Base-by-base conservation (phyloP, 108 stramenopile species). In the Discostella stelligeroides region DNA sequence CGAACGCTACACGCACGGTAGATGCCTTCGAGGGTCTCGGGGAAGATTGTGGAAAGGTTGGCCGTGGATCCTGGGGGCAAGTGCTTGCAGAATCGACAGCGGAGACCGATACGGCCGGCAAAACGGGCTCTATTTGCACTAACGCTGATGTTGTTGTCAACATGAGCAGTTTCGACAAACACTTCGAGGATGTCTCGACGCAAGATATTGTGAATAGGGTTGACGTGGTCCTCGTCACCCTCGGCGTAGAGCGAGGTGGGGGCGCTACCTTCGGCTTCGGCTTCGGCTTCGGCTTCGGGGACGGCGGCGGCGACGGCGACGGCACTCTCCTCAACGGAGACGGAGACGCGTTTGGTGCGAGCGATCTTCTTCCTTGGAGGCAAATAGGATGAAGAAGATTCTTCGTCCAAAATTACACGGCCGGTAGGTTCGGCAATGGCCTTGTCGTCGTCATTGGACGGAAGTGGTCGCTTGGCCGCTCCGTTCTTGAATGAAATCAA, bases 61-160 rank as follows among this genome's bases (percentile, higher is more conserved):
- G 73, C 73, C 1, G 57, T 50, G 23, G 11, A 7, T 13, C 61
- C 61, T 1, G 51, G 38, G 1, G 53, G 50, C 24, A 63, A 17
- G 24, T 66, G 57, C 49, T 74, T 74, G 58, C 73, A 74, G 50
- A 51, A 53, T 1, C 65, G 57, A 53, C 73, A 74, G 24, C 73
- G 73, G 20, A 74, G 62, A 47, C 54, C 73, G 18, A 74, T 39
- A 9, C 48, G 25, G 13, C 73, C 73, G 8, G 73, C 73, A 57
- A 60, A 66, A 28, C 66, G 73, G 20, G 73, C 64, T 15, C 30
- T 29, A 11, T 58, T n/a, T 8, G 20, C 14, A 27, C 20, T 37
- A 8, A 13, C 24, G 65, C 57, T 39, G 24, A 4, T 27, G 18
- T 24, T 12, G 25, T n/a, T n/a, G n/a, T n/a, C n/a, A n/a, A n/a